Percentiles rank a stretch among this genome's conserved stretches.
These are phyloP conservation scores for Neurospora sp. DNA, from an alignment of 495 filamentous ascomycete genomes.

Conservation along the genomic window DNA sequence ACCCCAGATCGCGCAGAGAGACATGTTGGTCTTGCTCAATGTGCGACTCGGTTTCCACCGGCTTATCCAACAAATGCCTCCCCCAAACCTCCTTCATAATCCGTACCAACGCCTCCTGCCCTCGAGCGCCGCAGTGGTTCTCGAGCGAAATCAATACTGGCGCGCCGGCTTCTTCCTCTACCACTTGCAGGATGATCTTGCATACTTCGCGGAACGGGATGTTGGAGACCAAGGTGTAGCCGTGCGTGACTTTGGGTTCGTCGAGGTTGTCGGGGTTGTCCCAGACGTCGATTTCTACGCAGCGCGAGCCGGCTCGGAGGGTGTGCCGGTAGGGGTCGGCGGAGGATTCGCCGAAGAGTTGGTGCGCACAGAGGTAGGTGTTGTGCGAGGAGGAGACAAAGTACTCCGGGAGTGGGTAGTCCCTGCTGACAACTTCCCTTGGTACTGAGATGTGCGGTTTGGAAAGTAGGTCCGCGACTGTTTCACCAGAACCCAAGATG, in stretches of 20 bases:
- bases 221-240: slow-evolving; percentile 44
- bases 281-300: slow-evolving; percentile 50
- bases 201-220: slow-evolving; percentile 45
- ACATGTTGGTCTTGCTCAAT: slow-evolving; percentile 29
- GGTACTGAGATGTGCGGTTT: slow-evolving; percentile 39
- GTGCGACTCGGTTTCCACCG: slow-evolving; percentile 34
- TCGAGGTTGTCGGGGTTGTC: slow-evolving; percentile 36
- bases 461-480: slow-evolving; percentile 26
- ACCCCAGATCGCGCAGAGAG: slow-evolving; percentile 34
- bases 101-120: slow-evolving; percentile 38
- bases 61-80: slow-evolving; percentile 36
- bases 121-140: slow-evolving; percentile 39
- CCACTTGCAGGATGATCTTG: slow-evolving; percentile 39
- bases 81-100: slow-evolving; percentile 48
- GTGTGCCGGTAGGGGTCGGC: slow-evolving; percentile 39
- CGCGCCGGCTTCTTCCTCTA: slow-evolving; percentile 28
- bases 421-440: slow-evolving; percentile 27
- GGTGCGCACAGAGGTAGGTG: slow-evolving; percentile 46
- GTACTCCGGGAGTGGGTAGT: slow-evolving; percentile 42
- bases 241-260: slow-evolving; percentile 48
- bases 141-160: slow-evolving; percentile 46
- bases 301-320: slow-evolving; percentile 38
- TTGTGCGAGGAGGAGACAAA: slow-evolving; percentile 80
- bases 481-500: slow-evolving; percentile 27
- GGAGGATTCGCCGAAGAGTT: slow-evolving; percentile 39